Percentiles rank a stretch among this genome's conserved stretches.
These are phyloP conservation scores for Aspergillus sp. DNA, from an alignment of 2,329 filamentous ascomycete genomes.

Conservation along the genomic window DNA sequence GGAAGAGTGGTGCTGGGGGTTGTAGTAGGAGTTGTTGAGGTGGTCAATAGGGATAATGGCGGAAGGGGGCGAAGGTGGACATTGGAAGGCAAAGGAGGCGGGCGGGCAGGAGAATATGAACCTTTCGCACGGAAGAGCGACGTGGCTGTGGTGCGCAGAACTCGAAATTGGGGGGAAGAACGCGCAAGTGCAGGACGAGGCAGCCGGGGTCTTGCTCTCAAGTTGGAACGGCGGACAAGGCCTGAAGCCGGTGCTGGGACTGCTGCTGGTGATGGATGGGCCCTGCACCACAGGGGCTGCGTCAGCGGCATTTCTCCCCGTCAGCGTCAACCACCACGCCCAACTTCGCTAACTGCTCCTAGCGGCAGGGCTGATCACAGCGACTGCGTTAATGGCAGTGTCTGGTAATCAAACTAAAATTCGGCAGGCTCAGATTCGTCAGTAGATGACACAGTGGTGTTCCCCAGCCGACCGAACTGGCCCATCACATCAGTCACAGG, in stretches of 20 bases:
- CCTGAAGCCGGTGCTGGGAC: slow-evolving; percentile 60
- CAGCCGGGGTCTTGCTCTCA: slow-evolving; percentile 14
- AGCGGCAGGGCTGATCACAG: neutral
- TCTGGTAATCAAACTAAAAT: slow-evolving; percentile 2
- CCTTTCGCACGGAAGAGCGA: slow-evolving; percentile 15
- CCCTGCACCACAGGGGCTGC: slow-evolving; percentile 41
- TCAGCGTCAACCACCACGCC: neutral
- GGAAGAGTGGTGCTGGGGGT: slow-evolving; percentile 24
- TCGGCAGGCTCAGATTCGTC: neutral
- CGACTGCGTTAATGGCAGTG: neutral
- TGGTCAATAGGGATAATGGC: slow-evolving; percentile 17
- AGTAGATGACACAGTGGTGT: slow-evolving; percentile 11
- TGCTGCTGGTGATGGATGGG: slow-evolving; percentile 25
- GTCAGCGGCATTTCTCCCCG: slow-evolving; percentile 27
- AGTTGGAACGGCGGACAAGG: slow-evolving; percentile 19
- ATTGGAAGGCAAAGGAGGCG: slow-evolving; percentile 13
- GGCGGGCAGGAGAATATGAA: slow-evolving; percentile 5
- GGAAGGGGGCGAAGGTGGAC: slow-evolving; percentile 13
- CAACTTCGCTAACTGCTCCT: neutral
- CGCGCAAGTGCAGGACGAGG: slow-evolving; percentile 15
- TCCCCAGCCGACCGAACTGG: neutral
- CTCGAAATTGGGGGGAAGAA: slow-evolving; percentile 21
- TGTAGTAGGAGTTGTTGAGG: slow-evolving; percentile 24
- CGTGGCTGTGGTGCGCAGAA: slow-evolving; percentile 21
- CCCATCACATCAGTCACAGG: neutral